Conservation (phyloP, 1,284 basidiomycete species). For the Boletus mariae region DNA sequence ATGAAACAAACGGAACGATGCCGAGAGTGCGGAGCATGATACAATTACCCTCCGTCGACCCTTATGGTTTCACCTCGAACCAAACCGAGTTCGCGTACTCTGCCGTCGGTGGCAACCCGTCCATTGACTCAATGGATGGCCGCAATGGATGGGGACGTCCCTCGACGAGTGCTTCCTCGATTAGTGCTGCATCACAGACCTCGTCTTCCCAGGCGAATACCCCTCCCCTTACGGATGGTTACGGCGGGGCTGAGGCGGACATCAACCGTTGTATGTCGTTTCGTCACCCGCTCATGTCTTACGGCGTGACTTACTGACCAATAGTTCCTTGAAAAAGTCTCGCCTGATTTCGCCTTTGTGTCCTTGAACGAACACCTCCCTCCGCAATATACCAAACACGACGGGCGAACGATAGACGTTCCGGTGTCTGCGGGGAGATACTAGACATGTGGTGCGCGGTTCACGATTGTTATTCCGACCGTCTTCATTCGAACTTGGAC, state of each 20-base stretch:
- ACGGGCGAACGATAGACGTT: conserved; percentile 47
- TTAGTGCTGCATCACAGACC: conserved; percentile 65
- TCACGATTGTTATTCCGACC: conserved; percentile 30
- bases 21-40: conserved; percentile 77
- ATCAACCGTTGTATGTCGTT: conserved; percentile 73
- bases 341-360: conserved; percentile 79
- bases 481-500: conserved; percentile 36
- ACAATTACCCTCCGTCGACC: conserved; percentile 65
- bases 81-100: conserved; percentile 78
- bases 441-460: conserved; percentile 31
- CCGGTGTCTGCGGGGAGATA: conserved; percentile 19
- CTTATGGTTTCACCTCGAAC: conserved; percentile 57
- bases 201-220: conserved; percentile 77
- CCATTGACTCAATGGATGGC: conserved; percentile 48
- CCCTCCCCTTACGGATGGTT: conserved; percentile 64
- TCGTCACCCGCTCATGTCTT: conserved; percentile 21
- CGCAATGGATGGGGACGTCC: conserved; percentile 56
- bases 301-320: conserved; percentile 33
- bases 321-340: conserved; percentile 45
- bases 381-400: conserved; percentile 61
- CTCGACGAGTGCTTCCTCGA: conserved; percentile 69
- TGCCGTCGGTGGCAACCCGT: conserved; percentile 46
- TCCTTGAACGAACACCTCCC: conserved; percentile 68
- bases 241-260: conserved; percentile 58
- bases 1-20: conserved; percentile 50